Evolutionary conservation across 495 filamentous ascomycete species (phyloP).

Genomic region (Daldinia caldariorum): DNA sequence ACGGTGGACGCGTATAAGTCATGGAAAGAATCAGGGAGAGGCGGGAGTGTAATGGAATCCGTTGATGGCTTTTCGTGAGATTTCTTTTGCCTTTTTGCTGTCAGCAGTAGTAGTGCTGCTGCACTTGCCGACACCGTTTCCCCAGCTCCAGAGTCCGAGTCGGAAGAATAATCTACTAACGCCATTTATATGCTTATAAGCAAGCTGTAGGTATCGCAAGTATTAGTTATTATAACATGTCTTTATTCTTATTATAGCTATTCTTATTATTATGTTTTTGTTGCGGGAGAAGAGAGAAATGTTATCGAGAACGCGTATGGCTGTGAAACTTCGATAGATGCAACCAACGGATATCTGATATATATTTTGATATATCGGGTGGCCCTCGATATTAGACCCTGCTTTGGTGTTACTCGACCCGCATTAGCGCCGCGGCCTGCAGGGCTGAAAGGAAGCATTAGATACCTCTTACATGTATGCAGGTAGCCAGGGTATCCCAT

Average conservation of each 20-base stretch:
- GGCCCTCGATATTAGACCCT: neutral
- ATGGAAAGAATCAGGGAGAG: conserved; percentile 82
- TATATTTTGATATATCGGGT: neutral
- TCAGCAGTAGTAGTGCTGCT: too few species aligned
- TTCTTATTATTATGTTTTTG: neutral
- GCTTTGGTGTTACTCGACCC: conserved; percentile 15
- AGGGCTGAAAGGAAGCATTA: conserved; percentile 32
- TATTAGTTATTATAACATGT: neutral
- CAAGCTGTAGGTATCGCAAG: neutral
- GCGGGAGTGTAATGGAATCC: conserved; percentile 67
- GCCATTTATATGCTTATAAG: conserved; percentile 60
- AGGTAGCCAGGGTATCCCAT: neutral
- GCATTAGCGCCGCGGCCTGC: conserved; percentile 17
- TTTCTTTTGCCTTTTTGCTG: conserved; percentile 43
- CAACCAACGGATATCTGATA: neutral
- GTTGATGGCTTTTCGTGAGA: conserved; percentile 36
- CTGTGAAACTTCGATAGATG: neutral
- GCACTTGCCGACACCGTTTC: conserved; percentile 11
- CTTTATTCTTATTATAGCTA: neutral
- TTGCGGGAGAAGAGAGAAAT: neutral
- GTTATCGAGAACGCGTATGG: neutral
- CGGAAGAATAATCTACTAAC: conserved; percentile 77
- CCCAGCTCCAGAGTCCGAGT: conserved; percentile 58
- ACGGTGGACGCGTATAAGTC: conserved; percentile 87
- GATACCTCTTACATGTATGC: too few species aligned